Conservation (phyloP, 176 grass and related monocot genomes). For the Cocos nucifera region DNA sequence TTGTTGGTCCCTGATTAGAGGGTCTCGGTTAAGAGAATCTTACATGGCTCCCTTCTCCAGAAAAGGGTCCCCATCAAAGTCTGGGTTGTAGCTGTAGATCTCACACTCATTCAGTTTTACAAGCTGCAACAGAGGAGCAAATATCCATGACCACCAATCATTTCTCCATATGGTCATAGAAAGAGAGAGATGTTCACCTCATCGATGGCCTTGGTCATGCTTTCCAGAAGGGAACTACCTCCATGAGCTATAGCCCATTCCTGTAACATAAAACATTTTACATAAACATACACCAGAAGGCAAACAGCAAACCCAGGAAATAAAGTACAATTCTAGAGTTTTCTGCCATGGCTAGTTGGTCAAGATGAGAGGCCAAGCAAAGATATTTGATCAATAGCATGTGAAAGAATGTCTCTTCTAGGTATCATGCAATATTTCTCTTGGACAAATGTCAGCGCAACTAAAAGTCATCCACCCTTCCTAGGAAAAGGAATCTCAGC, state of each 20-base stretch:
- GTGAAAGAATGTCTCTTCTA: too few species aligned
- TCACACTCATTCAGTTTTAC: constrained; percentile 84
- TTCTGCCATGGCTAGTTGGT: too few species aligned
- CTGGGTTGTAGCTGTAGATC: constrained; percentile 90
- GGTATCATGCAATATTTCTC: too few species aligned
- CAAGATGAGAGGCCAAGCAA: too few species aligned
- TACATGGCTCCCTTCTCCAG: constrained; percentile 90
- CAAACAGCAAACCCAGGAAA: neutral
- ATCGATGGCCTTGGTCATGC: constrained; percentile 80
- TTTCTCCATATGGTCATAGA: neutral
- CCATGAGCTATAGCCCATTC: constrained; percentile 64
- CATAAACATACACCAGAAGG: neutral
- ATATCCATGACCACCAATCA: neutral
- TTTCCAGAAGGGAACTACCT: constrained; percentile 66
- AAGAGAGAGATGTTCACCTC: constrained; percentile 39
- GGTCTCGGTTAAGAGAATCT: constrained; percentile 8
- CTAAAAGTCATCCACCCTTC: too few species aligned
- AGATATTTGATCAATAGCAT: too few species aligned
- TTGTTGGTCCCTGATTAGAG: neutral
- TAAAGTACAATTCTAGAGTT: neutral
- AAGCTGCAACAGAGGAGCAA: constrained; percentile 35
- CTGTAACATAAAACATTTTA: constrained; percentile 24
- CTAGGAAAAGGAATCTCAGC: too few species aligned
- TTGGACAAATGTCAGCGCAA: too few species aligned
- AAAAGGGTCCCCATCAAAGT: constrained; percentile 69